Percentiles rank a stretch among this genome's conserved stretches.
Conservation (phyloP, 805 yeast genomes). For the Crinitomyces ghanaensis region DNA sequence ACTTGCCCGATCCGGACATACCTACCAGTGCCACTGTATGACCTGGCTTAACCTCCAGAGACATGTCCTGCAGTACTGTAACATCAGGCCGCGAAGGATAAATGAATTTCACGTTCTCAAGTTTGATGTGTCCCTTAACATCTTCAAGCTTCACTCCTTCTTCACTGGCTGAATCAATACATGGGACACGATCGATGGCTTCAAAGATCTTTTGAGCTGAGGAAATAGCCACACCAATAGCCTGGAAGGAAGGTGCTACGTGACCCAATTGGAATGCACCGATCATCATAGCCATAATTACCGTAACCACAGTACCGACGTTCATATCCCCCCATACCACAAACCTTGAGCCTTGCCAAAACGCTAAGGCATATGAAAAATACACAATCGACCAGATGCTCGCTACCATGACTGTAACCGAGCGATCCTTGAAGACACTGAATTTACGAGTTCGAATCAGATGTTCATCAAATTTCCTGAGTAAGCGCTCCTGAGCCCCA, state of each 20-base stretch:
- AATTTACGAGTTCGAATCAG: slow-evolving; percentile 20
- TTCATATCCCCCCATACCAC: slow-evolving; percentile 23
- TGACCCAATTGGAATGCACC: slow-evolving; percentile 33
- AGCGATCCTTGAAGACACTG: slow-evolving; percentile 19
- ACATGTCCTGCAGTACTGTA: slow-evolving; percentile 66
- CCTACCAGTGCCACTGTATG: slow-evolving; percentile 91
- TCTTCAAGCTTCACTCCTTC: slow-evolving; percentile 13
- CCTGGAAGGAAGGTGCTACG: slow-evolving; percentile 31
- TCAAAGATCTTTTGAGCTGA: slow-evolving; percentile 32
- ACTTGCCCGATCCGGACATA: slow-evolving; percentile 92
- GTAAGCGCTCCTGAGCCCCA: slow-evolving; percentile 29
- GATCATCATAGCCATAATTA: slow-evolving; percentile 30
- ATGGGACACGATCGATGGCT: slow-evolving; percentile 32
- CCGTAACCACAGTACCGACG: slow-evolving; percentile 28
- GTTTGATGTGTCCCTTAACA: slow-evolving; percentile 53
- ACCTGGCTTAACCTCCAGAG: slow-evolving; percentile 77
- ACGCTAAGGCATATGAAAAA: slow-evolving; percentile 30
- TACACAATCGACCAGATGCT: slow-evolving; percentile 28
- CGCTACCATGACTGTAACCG: slow-evolving; percentile 27
- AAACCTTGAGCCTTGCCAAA: slow-evolving; percentile 34
- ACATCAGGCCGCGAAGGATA: slow-evolving; percentile 71
- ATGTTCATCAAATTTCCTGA: slow-evolving; percentile 22
- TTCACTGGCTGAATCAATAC: slow-evolving; percentile 26
- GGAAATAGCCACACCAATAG: slow-evolving; percentile 29
- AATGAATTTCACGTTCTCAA: slow-evolving; percentile 81